A percentile compares a stretch with the other conserved stretches of the same genome.
These are phyloP conservation scores for Fusarium torreyae DNA, from an alignment of 2,329 filamentous ascomycete genomes.

Conservation along the genomic window DNA sequence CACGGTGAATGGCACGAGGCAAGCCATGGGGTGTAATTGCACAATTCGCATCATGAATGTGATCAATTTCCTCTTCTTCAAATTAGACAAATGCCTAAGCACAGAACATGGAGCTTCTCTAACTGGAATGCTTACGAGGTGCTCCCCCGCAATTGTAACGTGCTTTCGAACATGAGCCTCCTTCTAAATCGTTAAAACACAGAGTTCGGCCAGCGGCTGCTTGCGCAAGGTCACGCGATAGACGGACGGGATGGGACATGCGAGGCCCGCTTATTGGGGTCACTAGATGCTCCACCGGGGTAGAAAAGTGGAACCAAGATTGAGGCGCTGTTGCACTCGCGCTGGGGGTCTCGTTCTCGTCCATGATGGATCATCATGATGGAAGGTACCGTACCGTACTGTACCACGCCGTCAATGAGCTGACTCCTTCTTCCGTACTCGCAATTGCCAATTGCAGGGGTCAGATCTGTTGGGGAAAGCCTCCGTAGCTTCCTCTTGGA, in stretches of 20 bases:
- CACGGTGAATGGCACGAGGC: conserved; percentile 19
- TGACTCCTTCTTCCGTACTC: conserved; percentile 28
- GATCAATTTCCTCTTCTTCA: conserved; percentile 3
- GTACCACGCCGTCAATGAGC: conserved; percentile 4
- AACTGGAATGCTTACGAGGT: conserved; percentile 15
- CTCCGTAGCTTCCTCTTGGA: conserved; percentile 13
- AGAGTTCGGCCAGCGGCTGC: conserved; percentile 47
- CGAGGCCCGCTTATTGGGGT: conserved; percentile 35
- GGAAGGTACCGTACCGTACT: conserved; percentile 2
- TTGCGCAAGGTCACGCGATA: conserved; percentile 56
- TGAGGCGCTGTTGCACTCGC: conserved; percentile 15
- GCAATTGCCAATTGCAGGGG: conserved; percentile 36
- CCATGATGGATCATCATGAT: conserved; percentile 33
- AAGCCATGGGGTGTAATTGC: conserved; percentile 18
- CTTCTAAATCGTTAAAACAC: conserved; percentile 25
- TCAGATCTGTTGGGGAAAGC: conserved; percentile 15
- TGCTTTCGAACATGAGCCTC: conserved; percentile 23
- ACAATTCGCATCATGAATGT: conserved; percentile 5
- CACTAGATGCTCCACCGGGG: conserved; percentile 6
- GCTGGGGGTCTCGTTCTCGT: conserved; percentile 6
- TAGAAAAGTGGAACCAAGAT: conserved; percentile 13
- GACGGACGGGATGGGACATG: conserved; percentile 47
- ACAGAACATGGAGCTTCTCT: background rate
- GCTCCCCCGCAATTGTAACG: conserved; percentile 26
- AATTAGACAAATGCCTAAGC: background rate